Evolutionary conservation across 148 eudicot species (phyloP).

Genomic region (Camellia sinensis): DNA sequence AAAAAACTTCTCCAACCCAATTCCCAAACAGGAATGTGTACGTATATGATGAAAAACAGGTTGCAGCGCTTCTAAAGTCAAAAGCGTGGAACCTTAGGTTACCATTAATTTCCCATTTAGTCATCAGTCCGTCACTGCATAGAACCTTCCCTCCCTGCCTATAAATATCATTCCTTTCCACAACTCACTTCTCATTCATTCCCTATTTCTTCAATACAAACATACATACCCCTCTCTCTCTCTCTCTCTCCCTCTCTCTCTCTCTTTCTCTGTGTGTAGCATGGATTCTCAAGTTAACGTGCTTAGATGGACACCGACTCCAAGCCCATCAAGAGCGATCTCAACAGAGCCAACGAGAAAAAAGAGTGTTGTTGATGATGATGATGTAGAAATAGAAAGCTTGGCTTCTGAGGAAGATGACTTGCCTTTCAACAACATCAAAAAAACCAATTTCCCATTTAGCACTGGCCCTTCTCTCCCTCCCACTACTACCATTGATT

Average conservation of each 20-base stretch:
- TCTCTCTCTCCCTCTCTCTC: background rate
- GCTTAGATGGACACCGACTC: conserved; percentile 42
- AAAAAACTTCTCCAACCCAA: too few relatives aligned
- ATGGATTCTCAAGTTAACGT: conserved; percentile 10
- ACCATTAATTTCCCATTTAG: too few relatives aligned
- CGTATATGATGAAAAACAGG: too few relatives aligned
- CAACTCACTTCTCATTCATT: background rate
- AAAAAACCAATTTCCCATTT: conserved; percentile 24
- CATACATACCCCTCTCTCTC: too few relatives aligned
- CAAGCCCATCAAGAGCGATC: conserved; percentile 34
- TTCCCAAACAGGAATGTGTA: too few relatives aligned
- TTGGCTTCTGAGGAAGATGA: conserved; percentile 1
- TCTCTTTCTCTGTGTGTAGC: background rate
- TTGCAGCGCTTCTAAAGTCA: too few relatives aligned
- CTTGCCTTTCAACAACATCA: conserved; percentile 6
- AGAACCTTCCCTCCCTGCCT: background rate
- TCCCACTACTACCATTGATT: background rate
- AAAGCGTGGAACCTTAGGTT: too few relatives aligned
- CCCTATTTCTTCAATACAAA: background rate
- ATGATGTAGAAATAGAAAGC: background rate
- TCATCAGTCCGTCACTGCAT: background rate
- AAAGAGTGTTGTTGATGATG: background rate
- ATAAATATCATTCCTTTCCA: background rate
- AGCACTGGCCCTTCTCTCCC: conserved; percentile 2
- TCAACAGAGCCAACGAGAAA: background rate